Percentiles rank a stretch among this genome's conserved stretches.
phyloP scores from a whole-genome alignment of 2,329 filamentous ascomycete genomes.

The Cladosporium sphaerospermum region DNA sequence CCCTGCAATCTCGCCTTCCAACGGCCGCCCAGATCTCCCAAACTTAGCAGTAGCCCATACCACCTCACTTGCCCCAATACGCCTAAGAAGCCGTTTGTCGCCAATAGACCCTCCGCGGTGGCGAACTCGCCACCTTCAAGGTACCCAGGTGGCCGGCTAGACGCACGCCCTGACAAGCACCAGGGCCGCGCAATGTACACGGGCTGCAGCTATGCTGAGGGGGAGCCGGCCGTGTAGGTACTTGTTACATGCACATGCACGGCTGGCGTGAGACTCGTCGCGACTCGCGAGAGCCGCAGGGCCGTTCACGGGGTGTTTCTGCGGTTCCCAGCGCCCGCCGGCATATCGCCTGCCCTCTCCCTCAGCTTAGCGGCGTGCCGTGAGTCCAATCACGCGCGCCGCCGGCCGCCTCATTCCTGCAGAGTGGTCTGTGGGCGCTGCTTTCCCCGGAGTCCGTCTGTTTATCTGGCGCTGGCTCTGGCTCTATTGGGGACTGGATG shows the following conservation, averaged over 20 bases:
- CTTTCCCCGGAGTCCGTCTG: slow-evolving; percentile 7
- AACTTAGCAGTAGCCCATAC: background rate
- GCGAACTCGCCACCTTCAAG: background rate
- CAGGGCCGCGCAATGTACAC: no score
- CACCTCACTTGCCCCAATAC: background rate
- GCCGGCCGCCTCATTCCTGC: background rate
- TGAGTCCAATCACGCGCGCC: background rate
- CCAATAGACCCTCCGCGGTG: background rate
- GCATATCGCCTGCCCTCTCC: background rate
- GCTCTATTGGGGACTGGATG: background rate
- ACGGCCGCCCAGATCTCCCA: background rate
- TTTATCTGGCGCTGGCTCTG: background rate
- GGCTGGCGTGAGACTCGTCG: no score
- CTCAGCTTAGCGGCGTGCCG: slow-evolving; percentile 2
- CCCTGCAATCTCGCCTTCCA: background rate
- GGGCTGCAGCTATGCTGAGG: no score
- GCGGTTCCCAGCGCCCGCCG: no score
- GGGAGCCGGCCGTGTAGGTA: no score
- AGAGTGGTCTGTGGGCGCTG: slow-evolving; percentile 7
- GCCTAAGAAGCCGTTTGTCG: slow-evolving; percentile 5
- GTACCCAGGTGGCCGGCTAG: no score
- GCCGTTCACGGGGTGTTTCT: no score
- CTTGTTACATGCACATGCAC: no score
- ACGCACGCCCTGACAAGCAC: no score
- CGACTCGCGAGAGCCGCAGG: no score